Percentiles rank a stretch among this genome's conserved stretches.
Conservation (phyloP, 352 stramenopile genomes). For the Phytophthora chlamydospora region DNA sequence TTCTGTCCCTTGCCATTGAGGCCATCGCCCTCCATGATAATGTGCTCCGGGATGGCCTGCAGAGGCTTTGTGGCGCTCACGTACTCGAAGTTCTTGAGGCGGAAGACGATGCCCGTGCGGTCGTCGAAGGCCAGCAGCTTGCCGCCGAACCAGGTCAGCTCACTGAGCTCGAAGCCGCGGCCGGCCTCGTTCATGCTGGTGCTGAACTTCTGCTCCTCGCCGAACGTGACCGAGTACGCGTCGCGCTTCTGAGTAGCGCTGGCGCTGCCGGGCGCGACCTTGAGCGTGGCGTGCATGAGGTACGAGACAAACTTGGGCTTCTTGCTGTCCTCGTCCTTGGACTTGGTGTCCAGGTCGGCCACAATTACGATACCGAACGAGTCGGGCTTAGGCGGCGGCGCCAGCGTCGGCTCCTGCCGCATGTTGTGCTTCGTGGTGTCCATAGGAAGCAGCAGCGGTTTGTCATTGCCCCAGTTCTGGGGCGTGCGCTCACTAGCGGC, state of each 20-base stretch:
- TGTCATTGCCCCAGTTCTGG: conserved; percentile 35
- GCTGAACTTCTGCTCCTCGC: conserved; percentile 75
- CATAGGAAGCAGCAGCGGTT: conserved; percentile 20
- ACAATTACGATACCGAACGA: conserved; percentile 92
- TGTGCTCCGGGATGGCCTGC: conserved; percentile 93
- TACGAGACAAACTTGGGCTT: conserved; percentile 93
- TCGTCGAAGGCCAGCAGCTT: conserved; percentile 97
- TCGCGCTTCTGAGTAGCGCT: conserved; percentile 47
- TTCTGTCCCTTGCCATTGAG: conserved; percentile 98
- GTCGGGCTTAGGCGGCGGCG: conserved; percentile 48
- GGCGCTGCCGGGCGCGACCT: conserved; percentile 47
- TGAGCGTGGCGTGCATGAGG: conserved; percentile 92
- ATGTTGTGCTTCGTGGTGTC: conserved; percentile 32
- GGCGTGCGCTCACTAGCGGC: conserved; percentile 20
- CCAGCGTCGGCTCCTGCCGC: conserved; percentile 35
- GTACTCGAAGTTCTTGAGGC: conserved; percentile 91
- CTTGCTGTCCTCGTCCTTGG: conserved; percentile 80
- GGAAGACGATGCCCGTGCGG: conserved; percentile 98
- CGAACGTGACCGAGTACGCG: conserved; percentile 67
- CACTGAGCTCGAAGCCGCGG: conserved; percentile 95
- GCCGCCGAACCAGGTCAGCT: conserved; percentile 90
- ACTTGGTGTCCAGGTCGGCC: conserved; percentile 97
- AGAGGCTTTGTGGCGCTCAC: conserved; percentile 53
- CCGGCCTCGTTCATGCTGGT: conserved; percentile 94
- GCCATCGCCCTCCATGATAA: conserved; percentile 97